Percentiles rank a stretch among this genome's conserved stretches.
phyloP scores from a whole-genome alignment of 441 rosid species.

The Euphorbia neoarborescens region DNA sequence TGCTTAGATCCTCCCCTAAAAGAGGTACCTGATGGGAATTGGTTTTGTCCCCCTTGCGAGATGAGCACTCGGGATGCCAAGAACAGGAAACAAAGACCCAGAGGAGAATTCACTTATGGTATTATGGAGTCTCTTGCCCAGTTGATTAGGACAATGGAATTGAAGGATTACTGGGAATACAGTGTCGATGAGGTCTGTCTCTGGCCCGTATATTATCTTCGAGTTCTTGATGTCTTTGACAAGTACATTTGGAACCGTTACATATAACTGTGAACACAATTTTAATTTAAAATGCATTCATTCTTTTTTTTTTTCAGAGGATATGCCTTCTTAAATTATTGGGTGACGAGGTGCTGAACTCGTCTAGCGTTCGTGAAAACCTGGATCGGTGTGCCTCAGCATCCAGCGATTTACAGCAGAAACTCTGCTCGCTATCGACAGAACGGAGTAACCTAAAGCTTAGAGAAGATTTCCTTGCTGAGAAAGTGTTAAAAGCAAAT shows the following conservation, averaged over 20 bases:
- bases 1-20: constrained; percentile 55
- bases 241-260: not conserved
- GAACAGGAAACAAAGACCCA: constrained; percentile 25
- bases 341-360: constrained; percentile 44
- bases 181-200: constrained; percentile 42
- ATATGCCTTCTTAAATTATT: constrained; percentile 40
- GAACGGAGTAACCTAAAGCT: constrained; percentile 40
- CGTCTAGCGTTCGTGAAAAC: constrained; percentile 37
- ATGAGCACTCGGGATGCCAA: constrained; percentile 20
- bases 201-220: not conserved
- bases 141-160: constrained; percentile 35
- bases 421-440: constrained; percentile 28
- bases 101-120: constrained; percentile 33
- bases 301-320: constrained; percentile 32
- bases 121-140: constrained; percentile 32
- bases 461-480: constrained; percentile 36
- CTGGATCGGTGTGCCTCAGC: constrained; percentile 41
- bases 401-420: constrained; percentile 45
- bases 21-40: constrained; percentile 54
- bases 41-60: constrained; percentile 56
- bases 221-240: not conserved
- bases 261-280: not conserved
- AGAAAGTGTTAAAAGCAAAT: constrained; percentile 28
- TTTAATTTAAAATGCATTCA: constrained; percentile 6
- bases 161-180: constrained; percentile 53